phyloP scores from a whole-genome alignment of 1,139 yeast species.

The Zygosaccharomyces sapae region DNA sequence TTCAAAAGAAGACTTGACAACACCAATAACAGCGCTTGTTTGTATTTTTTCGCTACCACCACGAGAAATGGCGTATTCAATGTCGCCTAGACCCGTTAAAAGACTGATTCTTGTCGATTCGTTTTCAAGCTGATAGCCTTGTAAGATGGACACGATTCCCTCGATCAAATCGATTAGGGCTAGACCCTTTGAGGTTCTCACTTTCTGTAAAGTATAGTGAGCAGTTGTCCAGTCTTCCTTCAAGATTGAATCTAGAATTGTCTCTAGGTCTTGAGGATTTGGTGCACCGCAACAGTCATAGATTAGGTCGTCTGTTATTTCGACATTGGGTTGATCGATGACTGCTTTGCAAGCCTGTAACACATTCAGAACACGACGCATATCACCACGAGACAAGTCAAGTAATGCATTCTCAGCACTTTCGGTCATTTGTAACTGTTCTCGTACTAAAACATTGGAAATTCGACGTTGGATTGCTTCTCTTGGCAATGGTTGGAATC shows the following conservation, averaged over 20 bases:
- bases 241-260: conserved; percentile 69
- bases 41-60: conserved; percentile 94
- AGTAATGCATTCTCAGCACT: conserved; percentile 67
- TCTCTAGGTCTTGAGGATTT: conserved; percentile 76
- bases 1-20: conserved; percentile 53
- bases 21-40: conserved; percentile 85
- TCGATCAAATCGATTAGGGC: conserved; percentile 82
- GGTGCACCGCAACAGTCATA: conserved; percentile 97
- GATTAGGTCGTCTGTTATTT: conserved; percentile 67
- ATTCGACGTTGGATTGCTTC: conserved; percentile 67
- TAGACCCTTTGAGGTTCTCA: conserved; percentile 71
- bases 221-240: conserved; percentile 88
- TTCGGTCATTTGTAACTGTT: conserved; percentile 52
- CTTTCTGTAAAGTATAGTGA: conserved; percentile 54
- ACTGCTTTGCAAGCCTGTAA: conserved; percentile 92
- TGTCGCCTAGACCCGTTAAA: conserved; percentile 69
- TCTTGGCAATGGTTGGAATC: conserved; percentile 77
- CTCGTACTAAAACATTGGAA: conserved; percentile 62
- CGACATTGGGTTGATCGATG: conserved; percentile 43
- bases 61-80: conserved; percentile 83
- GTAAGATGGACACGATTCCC: conserved; percentile 69
- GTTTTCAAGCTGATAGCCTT: conserved; percentile 55
- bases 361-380: conserved; percentile 92
- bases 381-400: conserved; percentile 78
- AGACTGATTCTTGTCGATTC: conserved; percentile 58